phyloP scores from a whole-genome alignment of 2,329 filamentous ascomycete genomes.

The Sordariomycetes sp. region DNA sequence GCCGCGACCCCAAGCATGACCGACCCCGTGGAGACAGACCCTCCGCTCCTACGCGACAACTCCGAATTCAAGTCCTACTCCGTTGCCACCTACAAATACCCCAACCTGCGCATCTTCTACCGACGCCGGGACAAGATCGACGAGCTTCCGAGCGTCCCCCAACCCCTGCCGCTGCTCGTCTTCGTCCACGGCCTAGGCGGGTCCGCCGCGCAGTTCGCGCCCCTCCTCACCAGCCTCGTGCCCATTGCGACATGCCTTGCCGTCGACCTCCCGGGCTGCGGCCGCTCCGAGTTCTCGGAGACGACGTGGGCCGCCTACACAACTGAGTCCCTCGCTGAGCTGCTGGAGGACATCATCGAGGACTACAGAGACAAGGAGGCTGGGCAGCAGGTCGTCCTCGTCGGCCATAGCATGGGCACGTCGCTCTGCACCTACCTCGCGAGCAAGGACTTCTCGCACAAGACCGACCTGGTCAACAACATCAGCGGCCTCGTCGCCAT shows the following conservation, averaged over 20 bases:
- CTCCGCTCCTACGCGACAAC: constrained; percentile 68
- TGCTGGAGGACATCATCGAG: constrained; percentile 66
- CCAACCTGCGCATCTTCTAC: constrained; percentile 72
- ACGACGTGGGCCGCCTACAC: constrained; percentile 69
- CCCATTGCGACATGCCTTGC: constrained; percentile 78
- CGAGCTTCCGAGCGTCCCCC: constrained; percentile 63
- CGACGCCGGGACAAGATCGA: constrained; percentile 71
- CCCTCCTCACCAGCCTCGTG: constrained; percentile 68
- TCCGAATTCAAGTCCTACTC: constrained; percentile 61
- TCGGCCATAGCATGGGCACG: constrained; percentile 87
- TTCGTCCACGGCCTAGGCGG: constrained; percentile 93
- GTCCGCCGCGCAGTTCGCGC: constrained; percentile 77
- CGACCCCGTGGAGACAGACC: constrained; percentile 47
- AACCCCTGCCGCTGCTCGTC: constrained; percentile 72
- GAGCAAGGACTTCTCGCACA: constrained; percentile 27
- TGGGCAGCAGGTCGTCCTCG: constrained; percentile 63
- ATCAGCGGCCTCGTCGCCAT: constrained; percentile 72
- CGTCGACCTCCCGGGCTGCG: constrained; percentile 85
- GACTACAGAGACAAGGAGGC: constrained; percentile 55
- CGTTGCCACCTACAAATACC: constrained; percentile 62
- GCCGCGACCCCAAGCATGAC: not conserved
- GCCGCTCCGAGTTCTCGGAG: constrained; percentile 64
- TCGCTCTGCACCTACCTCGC: constrained; percentile 66
- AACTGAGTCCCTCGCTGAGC: constrained; percentile 60
- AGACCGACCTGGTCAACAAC: constrained; percentile 43